These are phyloP conservation scores for Ascochyta rabiei DNA, from an alignment of 2,329 filamentous ascomycete species.

Conservation along the genomic window DNA sequence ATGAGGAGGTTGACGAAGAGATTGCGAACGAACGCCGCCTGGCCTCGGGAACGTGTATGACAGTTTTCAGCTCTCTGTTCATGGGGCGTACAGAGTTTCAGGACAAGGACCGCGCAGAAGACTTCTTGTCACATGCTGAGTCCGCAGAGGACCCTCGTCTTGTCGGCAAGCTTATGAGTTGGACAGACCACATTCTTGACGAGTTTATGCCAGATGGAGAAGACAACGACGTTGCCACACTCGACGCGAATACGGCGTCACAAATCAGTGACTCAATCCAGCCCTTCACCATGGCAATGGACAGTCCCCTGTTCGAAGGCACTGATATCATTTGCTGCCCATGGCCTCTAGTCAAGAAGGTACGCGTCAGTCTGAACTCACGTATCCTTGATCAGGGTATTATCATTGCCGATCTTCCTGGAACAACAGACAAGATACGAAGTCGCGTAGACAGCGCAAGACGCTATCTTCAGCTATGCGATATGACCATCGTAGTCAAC, in stretches of 20 bases:
- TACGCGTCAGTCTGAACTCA: slow-evolving; percentile 17
- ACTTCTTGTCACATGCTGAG: slow-evolving; percentile 3
- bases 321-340: slow-evolving; percentile 22
- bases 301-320: slow-evolving; percentile 13
- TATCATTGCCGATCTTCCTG: slow-evolving; percentile 28
- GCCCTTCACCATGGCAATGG: slow-evolving; percentile 18
- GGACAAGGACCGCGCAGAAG: slow-evolving; percentile 9
- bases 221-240: not conserved
- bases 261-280: slow-evolving; percentile 19
- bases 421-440: slow-evolving; percentile 20
- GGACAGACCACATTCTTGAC: slow-evolving; percentile 15
- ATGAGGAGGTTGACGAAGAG: not conserved
- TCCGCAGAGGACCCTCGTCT: slow-evolving; percentile 14
- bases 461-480: slow-evolving; percentile 22
- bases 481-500: slow-evolving; percentile 27
- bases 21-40: not conserved
- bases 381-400: slow-evolving; percentile 15
- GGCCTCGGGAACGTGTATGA: not conserved
- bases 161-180: slow-evolving; percentile 15
- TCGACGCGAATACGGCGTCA: slow-evolving; percentile 2
- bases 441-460: slow-evolving; percentile 17
- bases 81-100: slow-evolving; percentile 15
- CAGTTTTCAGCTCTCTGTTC: slow-evolving; percentile 13
- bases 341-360: slow-evolving; percentile 30
- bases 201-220: slow-evolving; percentile 7